phyloP scores from a whole-genome alignment of 306 rosid genomes.

The Prunus salicina region DNA sequence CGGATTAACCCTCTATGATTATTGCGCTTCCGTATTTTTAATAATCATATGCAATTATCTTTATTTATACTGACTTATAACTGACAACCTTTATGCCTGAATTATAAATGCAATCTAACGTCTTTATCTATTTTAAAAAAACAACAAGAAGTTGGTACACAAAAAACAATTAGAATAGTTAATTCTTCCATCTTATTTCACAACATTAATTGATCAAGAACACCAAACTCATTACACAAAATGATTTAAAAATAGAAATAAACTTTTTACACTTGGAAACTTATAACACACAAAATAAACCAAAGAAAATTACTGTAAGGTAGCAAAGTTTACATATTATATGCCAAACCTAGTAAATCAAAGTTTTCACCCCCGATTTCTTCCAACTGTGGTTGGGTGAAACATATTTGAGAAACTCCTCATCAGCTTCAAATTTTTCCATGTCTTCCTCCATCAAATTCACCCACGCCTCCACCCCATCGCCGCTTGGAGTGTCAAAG shows the following conservation, averaged over 20 bases:
- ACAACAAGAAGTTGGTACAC: too few relatives aligned
- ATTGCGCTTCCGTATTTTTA: too few relatives aligned
- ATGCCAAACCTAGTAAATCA: background rate
- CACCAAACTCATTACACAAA: background rate
- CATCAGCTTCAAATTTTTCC: conserved; percentile 30
- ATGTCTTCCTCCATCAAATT: conserved; percentile 26
- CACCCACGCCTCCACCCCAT: conserved; percentile 36
- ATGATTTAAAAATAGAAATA: background rate
- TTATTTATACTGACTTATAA: rapidly evolving
- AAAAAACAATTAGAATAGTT: too few relatives aligned
- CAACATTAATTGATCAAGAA: background rate
- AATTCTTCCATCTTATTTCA: background rate
- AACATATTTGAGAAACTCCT: conserved; percentile 21
- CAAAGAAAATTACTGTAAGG: background rate
- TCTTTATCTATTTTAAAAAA: too few relatives aligned
- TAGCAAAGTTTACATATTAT: background rate
- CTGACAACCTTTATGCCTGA: rapidly evolving
- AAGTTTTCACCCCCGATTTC: background rate
- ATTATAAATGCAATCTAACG: too few relatives aligned
- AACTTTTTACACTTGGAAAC: background rate
- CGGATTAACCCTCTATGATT: too few relatives aligned
- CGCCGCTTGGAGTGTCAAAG: conserved; percentile 23
- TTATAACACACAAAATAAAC: background rate
- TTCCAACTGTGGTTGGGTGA: background rate
- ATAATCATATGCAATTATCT: too few relatives aligned